Evolutionary conservation across 2,329 filamentous ascomycete species (phyloP), one percentile per base, ranked within the genome.

Genomic region (Penicillium sp.): DNA sequence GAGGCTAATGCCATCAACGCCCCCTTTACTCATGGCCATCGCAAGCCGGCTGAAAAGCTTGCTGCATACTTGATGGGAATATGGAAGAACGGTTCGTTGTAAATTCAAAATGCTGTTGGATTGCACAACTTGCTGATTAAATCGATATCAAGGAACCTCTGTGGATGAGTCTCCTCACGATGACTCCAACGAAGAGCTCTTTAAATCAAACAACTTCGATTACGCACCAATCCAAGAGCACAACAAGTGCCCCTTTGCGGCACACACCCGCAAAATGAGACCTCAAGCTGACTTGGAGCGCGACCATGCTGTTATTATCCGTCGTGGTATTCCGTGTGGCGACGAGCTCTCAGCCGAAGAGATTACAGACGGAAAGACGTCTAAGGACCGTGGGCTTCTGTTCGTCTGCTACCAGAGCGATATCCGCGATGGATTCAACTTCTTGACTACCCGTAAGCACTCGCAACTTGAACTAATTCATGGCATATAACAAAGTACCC

Each of bases 221-320:
- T 78, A 74, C 54, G 6, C 61, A 68, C 26, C 59, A 63, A 20
- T 55, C 6, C 43, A 62, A 13, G 65, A 64, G 10, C 71, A 75
- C 43, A 66, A 71, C 1, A 67, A 70, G 20, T 80, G 78, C 59
- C 78, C 78, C 1, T 77, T 78, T 45, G 77, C 76, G 0, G 76
- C 78, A 2, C 78, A 81, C 49, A 74, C 76, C 29, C 78, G 78
- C 40, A 80, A 81, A 68, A 78, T 74, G 39, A 77, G 78, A 40
- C 78, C 78, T 1, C 69, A 78, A 18, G 68, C 64, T 10, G 76
- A 79, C 53, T 55, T 71, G 0, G 60, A 66, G 35, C 51, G 59
- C 5, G 59, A 68, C 9, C 62, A 69, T 14, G 61, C 51, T 37
- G 72, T 74, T 9, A 77, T 80, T 18, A 57, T 79, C 8, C 77